These are phyloP conservation scores for Whalleya microplaca DNA, from an alignment of 2,329 filamentous ascomycete species.

Conservation along the genomic window DNA sequence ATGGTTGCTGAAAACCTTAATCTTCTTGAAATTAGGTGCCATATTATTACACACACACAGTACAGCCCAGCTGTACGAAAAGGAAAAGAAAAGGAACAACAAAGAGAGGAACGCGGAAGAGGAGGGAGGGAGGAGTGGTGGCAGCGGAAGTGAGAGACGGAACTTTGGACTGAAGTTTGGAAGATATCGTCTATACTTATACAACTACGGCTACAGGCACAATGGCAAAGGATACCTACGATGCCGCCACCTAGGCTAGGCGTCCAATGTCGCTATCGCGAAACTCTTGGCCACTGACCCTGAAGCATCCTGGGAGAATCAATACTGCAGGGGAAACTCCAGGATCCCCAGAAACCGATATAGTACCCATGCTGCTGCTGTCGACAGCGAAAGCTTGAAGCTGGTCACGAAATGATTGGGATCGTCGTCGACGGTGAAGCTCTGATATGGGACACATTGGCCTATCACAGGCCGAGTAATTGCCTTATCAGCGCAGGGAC, in stretches of 20 bases:
- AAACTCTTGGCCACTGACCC: conserved; percentile 29
- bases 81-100: conserved; percentile 18
- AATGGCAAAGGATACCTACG: conserved; percentile 12
- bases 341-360: conserved; percentile 12
- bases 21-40: conserved; percentile 38
- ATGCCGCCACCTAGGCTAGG: conserved; percentile 10
- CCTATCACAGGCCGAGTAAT: conserved; percentile 25
- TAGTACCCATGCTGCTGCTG: conserved; percentile 5
- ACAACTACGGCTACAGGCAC: conserved; percentile 12
- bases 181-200: conserved; percentile 28
- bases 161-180: conserved; percentile 15
- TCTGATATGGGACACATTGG: conserved; percentile 27
- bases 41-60: conserved; percentile 30
- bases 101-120: not conserved
- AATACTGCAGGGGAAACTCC: conserved; percentile 24
- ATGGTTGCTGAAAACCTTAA: conserved; percentile 35
- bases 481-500: conserved; percentile 20
- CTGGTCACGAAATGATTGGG: conserved; percentile 16
- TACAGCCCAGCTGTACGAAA: conserved; percentile 38
- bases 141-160: conserved; percentile 17
- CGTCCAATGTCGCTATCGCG: conserved; percentile 11
- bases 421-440: conserved; percentile 20
- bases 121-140: conserved; percentile 14
- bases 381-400: conserved; percentile 17
- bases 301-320: conserved; percentile 26